phyloP scores from a whole-genome alignment of 2,329 filamentous ascomycete genomes.

The Alternaria tenuissima region DNA sequence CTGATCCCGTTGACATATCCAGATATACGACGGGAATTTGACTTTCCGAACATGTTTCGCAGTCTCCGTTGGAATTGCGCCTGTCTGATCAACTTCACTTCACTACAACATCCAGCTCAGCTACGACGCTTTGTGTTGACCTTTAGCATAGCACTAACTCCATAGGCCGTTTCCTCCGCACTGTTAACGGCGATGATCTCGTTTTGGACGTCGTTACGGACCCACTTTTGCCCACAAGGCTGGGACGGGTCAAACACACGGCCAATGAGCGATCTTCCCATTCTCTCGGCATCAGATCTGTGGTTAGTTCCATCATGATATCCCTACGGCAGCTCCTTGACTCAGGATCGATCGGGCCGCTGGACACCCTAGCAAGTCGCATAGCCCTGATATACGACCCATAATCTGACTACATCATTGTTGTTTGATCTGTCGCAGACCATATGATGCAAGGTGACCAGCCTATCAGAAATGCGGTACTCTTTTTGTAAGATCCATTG shows the following conservation, averaged over 20 bases:
- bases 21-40: conserved; percentile 26
- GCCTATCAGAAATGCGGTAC: conserved; percentile 10
- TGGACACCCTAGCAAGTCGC: conserved; percentile 20
- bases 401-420: conserved; percentile 24
- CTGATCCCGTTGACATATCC: conserved; percentile 14
- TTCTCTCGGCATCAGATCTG: conserved; percentile 12
- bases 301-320: conserved; percentile 16
- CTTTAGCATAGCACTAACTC: conserved; percentile 5
- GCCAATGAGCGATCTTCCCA: conserved; percentile 23
- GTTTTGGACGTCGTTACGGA: neutral
- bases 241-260: neutral
- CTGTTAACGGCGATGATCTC: conserved; percentile 2
- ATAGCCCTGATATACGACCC: conserved; percentile 17
- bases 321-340: conserved; percentile 9
- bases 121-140: conserved; percentile 21
- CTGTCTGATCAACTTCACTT: conserved; percentile 6
- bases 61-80: conserved; percentile 14
- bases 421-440: conserved; percentile 22
- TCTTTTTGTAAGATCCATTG: neutral
- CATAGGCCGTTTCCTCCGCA: neutral
- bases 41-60: conserved; percentile 27
- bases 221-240: conserved; percentile 15
- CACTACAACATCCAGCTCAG: conserved; percentile 14
- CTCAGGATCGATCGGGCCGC: conserved; percentile 31
- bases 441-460: conserved; percentile 15